Evolutionary conservation across 148 eudicot species (phyloP), one percentile per base, ranked within the genome.

Genomic region (Camellia japonica): DNA sequence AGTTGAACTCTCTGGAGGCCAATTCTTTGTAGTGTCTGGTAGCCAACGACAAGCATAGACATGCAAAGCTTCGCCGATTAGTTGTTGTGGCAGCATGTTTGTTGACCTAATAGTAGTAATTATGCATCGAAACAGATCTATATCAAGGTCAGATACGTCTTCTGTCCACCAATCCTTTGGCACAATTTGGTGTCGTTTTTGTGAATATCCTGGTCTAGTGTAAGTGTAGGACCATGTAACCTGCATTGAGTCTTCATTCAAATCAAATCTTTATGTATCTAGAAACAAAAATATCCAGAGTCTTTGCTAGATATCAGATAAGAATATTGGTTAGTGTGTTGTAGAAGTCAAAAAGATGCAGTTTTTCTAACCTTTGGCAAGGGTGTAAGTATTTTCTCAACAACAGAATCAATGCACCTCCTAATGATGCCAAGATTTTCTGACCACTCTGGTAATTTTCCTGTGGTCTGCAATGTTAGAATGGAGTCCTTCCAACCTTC

Each of bases 111-210:
- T 70, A 0, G 90, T 79, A n/a, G 81, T 55, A 20, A 91, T 47
- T 56, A 91, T 71, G 72, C 84, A 83, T 75, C 88, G 80, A 75
- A 89, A 91, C 43, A 85, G 30, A 72, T 89, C 92, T 68, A 87
- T 85, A 76, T 85, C 83, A 46, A 91, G 90, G 44, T 86, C 84
- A 2, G 90, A 79, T 64, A 91, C 20, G 80, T 91, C 94, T 73
- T 91, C 94, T 41, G 92, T 89, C 94, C 94, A 91, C 94, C 94
- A 91, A 80, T 91, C 94, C 51, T 79, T 89, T 9, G 94, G 94
- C 58, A 74, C 90, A 11, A 77, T 51, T 68, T 85, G 80, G 64
- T 82, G 87, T 65, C 82, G 85, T 76, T 80, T 86, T 30, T 47
- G 68, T 2, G 70, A 77, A 74, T 84, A 89, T 14, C 92, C 91